A percentile compares a stretch with the other conserved stretches of the same genome.
Conservation (phyloP, 2,329 filamentous ascomycete genomes). For the Fusarium euwallaceae region DNA sequence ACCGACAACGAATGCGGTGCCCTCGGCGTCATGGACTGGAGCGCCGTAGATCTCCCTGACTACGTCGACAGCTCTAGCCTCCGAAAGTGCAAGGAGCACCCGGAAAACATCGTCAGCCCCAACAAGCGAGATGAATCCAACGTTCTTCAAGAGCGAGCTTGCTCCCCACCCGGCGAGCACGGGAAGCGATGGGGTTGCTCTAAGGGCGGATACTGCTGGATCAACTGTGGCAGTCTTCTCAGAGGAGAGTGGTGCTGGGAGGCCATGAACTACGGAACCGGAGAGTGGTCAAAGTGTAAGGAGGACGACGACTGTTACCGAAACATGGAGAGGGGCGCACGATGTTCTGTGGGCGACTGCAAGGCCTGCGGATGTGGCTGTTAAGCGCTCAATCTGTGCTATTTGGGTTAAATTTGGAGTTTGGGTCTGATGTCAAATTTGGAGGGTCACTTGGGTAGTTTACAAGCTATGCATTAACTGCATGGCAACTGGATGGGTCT, state of each 20-base stretch:
- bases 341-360: neutral
- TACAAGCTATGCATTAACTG: neutral
- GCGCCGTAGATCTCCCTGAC: neutral
- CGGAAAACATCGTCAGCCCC: neutral
- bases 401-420: neutral
- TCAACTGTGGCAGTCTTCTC: neutral
- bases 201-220: constrained; percentile 4
- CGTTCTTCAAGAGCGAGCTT: neutral
- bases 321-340: neutral
- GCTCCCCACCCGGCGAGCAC: neutral
- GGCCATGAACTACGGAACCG: constrained; percentile 2
- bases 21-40: constrained; percentile 19
- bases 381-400: neutral
- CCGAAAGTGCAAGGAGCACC: constrained; percentile 13
- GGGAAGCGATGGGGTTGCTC: neutral
- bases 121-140: neutral
- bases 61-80: constrained; percentile 1
- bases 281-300: constrained; percentile 5
- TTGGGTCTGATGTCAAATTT: neutral
- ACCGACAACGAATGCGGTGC: neutral
- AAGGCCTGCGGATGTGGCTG: constrained; percentile 10
- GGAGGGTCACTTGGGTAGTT: neutral
- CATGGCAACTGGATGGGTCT: neutral
- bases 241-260: constrained; percentile 8
- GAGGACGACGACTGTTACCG: neutral